A percentile compares a stretch with the other conserved stretches of the same genome.
Evolutionary conservation across 257 asterid genomes (phyloP).

Genomic region (Solanum boliviense): DNA sequence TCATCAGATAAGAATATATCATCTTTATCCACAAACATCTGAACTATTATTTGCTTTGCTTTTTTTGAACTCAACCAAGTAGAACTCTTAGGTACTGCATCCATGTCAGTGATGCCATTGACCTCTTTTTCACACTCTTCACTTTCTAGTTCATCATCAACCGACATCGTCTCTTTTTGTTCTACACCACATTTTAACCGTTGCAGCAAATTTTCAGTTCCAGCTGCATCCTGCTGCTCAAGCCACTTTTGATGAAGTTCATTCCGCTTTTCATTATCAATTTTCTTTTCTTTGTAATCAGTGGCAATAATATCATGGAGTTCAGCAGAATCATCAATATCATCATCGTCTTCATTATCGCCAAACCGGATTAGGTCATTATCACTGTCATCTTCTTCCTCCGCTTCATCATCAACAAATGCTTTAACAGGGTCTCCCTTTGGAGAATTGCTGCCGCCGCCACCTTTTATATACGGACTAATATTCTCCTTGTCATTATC

Average conservation of each 20-base stretch:
- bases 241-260: constrained; percentile 98
- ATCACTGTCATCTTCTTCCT: constrained; percentile 87
- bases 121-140: constrained; percentile 41
- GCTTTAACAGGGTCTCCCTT: constrained; percentile 59
- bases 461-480: constrained; percentile 24
- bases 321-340: constrained; percentile 61
- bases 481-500: constrained; percentile 63
- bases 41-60: constrained; percentile 66
- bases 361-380: constrained; percentile 36
- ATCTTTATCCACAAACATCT: constrained; percentile 63
- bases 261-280: constrained; percentile 59
- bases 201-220: constrained; percentile 82
- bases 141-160: constrained; percentile 37
- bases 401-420: constrained; percentile 94
- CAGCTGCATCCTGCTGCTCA: constrained; percentile 93
- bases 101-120: constrained; percentile 32
- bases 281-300: constrained; percentile 44
- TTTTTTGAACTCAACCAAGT: constrained; percentile 35
- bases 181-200: constrained; percentile 45
- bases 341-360: constrained; percentile 70
- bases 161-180: constrained; percentile 30
- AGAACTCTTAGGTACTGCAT: constrained; percentile 22
- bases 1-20: constrained; percentile 75
- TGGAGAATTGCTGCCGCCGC: constrained; percentile 23
- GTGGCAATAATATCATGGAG: constrained; percentile 77